A percentile compares a stretch with the other conserved stretches of the same genome.
Evolutionary conservation across 2,329 filamentous ascomycete species (phyloP).

Genomic region (Fusarium brachygibbosum): DNA sequence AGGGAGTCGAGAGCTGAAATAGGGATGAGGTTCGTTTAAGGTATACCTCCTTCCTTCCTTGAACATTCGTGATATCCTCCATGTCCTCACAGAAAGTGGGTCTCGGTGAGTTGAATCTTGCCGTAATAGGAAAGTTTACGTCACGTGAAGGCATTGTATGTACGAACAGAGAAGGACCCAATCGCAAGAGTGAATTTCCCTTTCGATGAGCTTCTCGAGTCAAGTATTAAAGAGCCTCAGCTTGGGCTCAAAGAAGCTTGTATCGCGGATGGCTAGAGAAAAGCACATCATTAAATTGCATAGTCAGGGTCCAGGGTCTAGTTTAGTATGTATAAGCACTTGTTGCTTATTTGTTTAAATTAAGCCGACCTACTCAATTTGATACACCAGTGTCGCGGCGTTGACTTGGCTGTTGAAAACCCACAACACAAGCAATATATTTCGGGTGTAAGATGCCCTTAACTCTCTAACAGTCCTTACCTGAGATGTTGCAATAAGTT

Average conservation of each 20-base stretch:
- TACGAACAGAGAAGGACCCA: conserved; percentile 2
- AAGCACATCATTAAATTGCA: not conserved
- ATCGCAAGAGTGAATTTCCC: conserved; percentile 7
- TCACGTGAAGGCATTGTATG: conserved; percentile 35
- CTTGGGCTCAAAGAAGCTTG: conserved; percentile 2
- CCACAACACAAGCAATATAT: conserved; percentile 6
- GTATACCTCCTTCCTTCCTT: conserved; percentile 23
- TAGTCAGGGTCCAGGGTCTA: not conserved
- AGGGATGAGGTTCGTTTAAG: conserved; percentile 11
- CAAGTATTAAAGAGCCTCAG: not conserved
- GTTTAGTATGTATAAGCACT: conserved; percentile 24
- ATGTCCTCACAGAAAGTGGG: conserved; percentile 4
- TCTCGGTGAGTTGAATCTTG: conserved; percentile 35
- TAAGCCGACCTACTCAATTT: conserved; percentile 4
- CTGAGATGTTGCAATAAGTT: conserved; percentile 9
- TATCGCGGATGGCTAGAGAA: not conserved
- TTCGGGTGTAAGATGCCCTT: conserved; percentile 2
- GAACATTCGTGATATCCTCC: conserved; percentile 17
- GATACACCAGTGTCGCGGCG: conserved; percentile 1
- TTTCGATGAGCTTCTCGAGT: conserved; percentile 1
- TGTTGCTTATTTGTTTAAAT: conserved; percentile 5
- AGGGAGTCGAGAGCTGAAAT: not conserved
- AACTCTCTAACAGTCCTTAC: not conserved
- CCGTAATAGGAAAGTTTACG: conserved; percentile 34
- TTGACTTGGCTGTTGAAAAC: not conserved